These are phyloP conservation scores for Hippophae rhamnoides DNA, from an alignment of 306 rosid species.

Conservation along the genomic window DNA sequence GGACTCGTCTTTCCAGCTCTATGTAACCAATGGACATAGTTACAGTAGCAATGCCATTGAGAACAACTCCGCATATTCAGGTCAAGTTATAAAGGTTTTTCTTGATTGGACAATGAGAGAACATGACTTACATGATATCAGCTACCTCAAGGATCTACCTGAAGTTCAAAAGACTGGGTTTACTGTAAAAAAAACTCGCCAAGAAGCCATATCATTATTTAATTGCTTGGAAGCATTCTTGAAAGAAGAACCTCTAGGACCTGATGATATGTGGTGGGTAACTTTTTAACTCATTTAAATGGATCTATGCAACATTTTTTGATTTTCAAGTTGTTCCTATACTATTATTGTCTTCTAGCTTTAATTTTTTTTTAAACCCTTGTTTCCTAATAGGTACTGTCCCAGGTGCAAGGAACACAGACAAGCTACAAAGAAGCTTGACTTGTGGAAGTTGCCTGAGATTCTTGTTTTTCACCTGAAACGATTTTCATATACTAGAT, in stretches of 20 bases:
- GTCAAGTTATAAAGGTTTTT: slow-evolving; percentile 27
- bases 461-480: slow-evolving; percentile 77
- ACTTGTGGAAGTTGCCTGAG: slow-evolving; percentile 92
- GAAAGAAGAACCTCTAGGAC: slow-evolving; percentile 85
- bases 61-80: slow-evolving; percentile 43
- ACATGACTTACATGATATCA: slow-evolving; percentile 44
- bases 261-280: slow-evolving; percentile 87
- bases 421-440: slow-evolving; percentile 80
- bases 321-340: no score
- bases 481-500: slow-evolving; percentile 55
- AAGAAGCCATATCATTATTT: slow-evolving; percentile 59
- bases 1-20: slow-evolving; percentile 55
- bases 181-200: slow-evolving; percentile 22
- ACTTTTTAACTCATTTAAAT: neutral
- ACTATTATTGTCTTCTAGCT: no score
- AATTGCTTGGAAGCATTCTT: slow-evolving; percentile 80
- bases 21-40: slow-evolving; percentile 41
- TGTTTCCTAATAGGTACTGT: slow-evolving; percentile 50
- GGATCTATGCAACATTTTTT: neutral
- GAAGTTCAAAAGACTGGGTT: slow-evolving; percentile 38
- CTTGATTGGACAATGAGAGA: slow-evolving; percentile 55
- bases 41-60: slow-evolving; percentile 50
- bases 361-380: slow-evolving; percentile 5
- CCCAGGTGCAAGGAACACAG: slow-evolving; percentile 63
- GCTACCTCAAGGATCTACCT: slow-evolving; percentile 40